Evolutionary conservation across 2,329 filamentous ascomycete genomes (phyloP).

Genomic region (Aspergillus fumigatiaffinis): DNA sequence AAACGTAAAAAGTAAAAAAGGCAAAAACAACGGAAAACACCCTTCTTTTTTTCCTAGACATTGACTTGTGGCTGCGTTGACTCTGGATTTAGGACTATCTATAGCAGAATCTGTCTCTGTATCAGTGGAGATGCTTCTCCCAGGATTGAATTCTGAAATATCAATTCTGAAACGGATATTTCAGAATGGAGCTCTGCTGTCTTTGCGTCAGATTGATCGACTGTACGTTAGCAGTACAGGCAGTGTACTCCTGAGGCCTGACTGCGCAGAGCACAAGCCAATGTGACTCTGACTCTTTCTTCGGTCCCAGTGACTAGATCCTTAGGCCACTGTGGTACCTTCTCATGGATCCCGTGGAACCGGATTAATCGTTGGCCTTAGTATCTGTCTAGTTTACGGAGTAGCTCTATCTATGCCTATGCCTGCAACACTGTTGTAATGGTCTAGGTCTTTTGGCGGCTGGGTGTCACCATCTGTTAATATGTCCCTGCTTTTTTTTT

Average conservation of each 20-base stretch:
- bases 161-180: background rate
- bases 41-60: background rate
- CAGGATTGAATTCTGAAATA: background rate
- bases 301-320: conserved; percentile 6
- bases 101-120: background rate
- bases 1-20: background rate
- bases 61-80: background rate
- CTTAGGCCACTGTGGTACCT: conserved; percentile 19
- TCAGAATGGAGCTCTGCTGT: background rate
- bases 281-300: background rate
- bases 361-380: conserved; percentile 9
- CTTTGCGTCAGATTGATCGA: background rate
- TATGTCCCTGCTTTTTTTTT: background rate
- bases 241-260: conserved; percentile 4
- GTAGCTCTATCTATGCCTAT: conserved; percentile 1
- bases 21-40: background rate
- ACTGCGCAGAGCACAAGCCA: background rate
- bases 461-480: conserved; percentile 12
- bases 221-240: background rate
- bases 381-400: conserved; percentile 7
- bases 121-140: background rate
- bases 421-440: conserved; percentile 10
- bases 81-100: background rate
- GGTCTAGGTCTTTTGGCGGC: conserved; percentile 3
- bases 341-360: conserved; percentile 22